Percentiles rank a stretch among this genome's conserved stretches.
Evolutionary conservation across 306 rosid species (phyloP).

Genomic region (Oxytropis ochrocephala): DNA sequence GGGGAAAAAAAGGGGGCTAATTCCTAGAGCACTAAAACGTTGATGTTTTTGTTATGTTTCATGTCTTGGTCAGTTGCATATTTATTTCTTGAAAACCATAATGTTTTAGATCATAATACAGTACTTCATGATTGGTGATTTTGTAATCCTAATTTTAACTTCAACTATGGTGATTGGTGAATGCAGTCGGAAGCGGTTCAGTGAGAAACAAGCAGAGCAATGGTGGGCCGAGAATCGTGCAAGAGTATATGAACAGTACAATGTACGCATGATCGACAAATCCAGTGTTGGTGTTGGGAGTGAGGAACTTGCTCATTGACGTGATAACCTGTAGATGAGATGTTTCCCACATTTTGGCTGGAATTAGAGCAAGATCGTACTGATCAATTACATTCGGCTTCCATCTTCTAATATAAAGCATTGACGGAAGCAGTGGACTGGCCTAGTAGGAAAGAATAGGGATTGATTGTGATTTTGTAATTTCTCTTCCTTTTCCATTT

Average conservation of each 20-base stretch:
- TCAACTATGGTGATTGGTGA: slow-evolving; percentile 21
- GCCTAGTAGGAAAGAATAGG: slow-evolving; percentile 57
- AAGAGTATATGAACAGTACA: slow-evolving; percentile 81
- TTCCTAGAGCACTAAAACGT: neutral
- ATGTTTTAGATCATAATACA: neutral
- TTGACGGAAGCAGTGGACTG: slow-evolving; percentile 44
- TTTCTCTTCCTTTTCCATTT: slow-evolving; percentile 20
- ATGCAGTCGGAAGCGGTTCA: slow-evolving; percentile 93
- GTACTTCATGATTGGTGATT: neutral
- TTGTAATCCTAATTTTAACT: neutral
- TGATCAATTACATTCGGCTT: slow-evolving; percentile 50
- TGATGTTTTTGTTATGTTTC: neutral
- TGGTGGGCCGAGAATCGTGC: slow-evolving; percentile 98
- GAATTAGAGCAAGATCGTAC: slow-evolving; percentile 43
- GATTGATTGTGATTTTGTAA: slow-evolving; percentile 59
- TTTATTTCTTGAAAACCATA: neutral
- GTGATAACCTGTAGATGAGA: slow-evolving; percentile 58
- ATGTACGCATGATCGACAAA: slow-evolving; percentile 77
- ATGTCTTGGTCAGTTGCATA: neutral
- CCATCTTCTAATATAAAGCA: slow-evolving; percentile 49
- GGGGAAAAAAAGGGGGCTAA: neutral
- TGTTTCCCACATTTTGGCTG: slow-evolving; percentile 44
- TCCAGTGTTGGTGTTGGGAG: slow-evolving; percentile 80
- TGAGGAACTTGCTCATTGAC: slow-evolving; percentile 77
- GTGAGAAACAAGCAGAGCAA: slow-evolving; percentile 92